phyloP scores from a whole-genome alignment of 129 eudicot genomes.

The Arctium minus region DNA sequence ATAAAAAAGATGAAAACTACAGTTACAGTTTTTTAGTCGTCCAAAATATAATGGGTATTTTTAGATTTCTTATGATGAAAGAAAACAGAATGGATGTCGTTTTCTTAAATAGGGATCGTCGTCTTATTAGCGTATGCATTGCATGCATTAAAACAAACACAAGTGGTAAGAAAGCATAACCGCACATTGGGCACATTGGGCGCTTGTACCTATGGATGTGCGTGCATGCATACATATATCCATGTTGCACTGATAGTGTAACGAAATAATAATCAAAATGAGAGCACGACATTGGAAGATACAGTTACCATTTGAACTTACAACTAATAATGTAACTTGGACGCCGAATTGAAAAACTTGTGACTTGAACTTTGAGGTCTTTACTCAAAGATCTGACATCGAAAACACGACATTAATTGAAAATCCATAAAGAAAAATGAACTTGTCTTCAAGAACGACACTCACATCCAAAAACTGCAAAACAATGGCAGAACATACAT shows the following conservation, averaged over 20 bases:
- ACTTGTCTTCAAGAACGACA: background rate
- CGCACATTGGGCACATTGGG: background rate
- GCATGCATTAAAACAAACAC: slow-evolving; percentile 13
- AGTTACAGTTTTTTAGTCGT: background rate
- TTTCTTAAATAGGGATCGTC: background rate
- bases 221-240: background rate
- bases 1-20: background rate
- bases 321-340: background rate
- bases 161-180: slow-evolving; percentile 6
- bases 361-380: background rate
- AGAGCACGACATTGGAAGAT: background rate
- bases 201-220: background rate
- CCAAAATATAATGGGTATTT: background rate
- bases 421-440: background rate
- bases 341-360: background rate
- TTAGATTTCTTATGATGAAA: background rate
- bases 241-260: background rate
- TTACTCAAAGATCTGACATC: background rate
- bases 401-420: background rate
- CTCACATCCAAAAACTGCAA: background rate
- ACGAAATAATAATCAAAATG: too few species aligned
- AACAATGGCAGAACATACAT: too few species aligned
- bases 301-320: background rate
- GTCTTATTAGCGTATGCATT: background rate
- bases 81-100: background rate